Conservation (phyloP, 768 basidiomycete genomes). For the Boletus sensibilis region DNA sequence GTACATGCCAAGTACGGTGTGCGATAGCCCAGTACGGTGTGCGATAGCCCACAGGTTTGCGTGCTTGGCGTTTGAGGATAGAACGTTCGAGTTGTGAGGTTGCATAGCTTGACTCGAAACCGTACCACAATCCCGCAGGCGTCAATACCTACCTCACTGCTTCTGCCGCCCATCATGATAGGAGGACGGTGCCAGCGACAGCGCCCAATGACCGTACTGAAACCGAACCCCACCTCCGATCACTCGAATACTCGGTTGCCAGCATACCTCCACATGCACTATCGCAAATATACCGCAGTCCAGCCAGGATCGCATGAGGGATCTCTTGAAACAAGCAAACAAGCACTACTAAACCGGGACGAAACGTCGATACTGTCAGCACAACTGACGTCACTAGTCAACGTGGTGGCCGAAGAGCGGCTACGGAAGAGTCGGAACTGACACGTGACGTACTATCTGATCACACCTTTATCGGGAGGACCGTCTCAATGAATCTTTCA, state of each 20-base stretch:
- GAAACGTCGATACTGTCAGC: too few species aligned
- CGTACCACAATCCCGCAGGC: background rate
- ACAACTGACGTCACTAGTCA: too few species aligned
- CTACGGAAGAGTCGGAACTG: background rate
- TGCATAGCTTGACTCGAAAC: background rate
- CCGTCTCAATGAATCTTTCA: background rate
- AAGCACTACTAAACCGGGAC: background rate
- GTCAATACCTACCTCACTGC: background rate
- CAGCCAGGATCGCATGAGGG: constrained; percentile 11
- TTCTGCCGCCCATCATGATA: background rate
- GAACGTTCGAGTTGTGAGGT: background rate
- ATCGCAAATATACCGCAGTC: constrained; percentile 12
- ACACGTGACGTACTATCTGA: too few species aligned
- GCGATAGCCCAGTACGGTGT: background rate
- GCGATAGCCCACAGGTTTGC: background rate
- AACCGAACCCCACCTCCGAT: background rate
- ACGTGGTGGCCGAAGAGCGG: background rate
- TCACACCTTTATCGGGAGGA: background rate
- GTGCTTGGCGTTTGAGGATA: constrained; percentile 18
- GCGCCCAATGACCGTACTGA: background rate
- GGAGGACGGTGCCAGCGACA: background rate
- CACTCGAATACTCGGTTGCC: background rate
- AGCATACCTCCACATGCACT: constrained; percentile 3
- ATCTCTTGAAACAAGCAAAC: background rate
- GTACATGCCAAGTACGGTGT: background rate